Conservation (phyloP, 495 filamentous ascomycete species). For the Podospora appendiculata region DNA sequence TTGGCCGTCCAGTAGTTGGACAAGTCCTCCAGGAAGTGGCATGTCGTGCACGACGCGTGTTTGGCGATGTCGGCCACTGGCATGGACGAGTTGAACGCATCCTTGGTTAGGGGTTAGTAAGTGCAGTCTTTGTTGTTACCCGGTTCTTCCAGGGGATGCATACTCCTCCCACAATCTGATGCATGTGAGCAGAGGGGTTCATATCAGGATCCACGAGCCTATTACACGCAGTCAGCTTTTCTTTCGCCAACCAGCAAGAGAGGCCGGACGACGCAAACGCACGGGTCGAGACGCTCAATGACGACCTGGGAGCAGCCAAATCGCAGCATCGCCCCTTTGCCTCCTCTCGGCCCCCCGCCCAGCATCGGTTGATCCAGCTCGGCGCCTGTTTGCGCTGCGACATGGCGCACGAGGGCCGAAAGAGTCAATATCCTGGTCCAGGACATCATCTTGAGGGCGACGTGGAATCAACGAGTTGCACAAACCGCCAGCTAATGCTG, state of each 20-base stretch:
- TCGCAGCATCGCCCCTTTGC: constrained; percentile 13
- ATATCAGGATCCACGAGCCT: constrained; percentile 16
- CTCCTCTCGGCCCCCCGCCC: constrained; percentile 1
- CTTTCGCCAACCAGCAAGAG: background rate
- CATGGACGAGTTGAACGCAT: constrained; percentile 13
- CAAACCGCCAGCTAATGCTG: too few species aligned
- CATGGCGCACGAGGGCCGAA: constrained; percentile 3
- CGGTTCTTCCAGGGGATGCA: background rate
- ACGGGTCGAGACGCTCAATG: constrained; percentile 24
- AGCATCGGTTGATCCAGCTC: constrained; percentile 10
- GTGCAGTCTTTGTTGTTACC: background rate
- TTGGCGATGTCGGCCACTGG: constrained; percentile 11
- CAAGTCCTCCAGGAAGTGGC: constrained; percentile 16
- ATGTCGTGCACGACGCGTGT: constrained; percentile 15
- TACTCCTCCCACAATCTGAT: constrained; percentile 21
- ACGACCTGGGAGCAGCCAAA: constrained; percentile 21
- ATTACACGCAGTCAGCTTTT: background rate
- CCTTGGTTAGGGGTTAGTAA: background rate
- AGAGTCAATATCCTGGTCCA: constrained; percentile 3
- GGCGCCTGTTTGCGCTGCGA: background rate
- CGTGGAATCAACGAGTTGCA: too few species aligned
- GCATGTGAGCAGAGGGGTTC: constrained; percentile 20
- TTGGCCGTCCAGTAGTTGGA: constrained; percentile 32
- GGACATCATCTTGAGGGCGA: constrained; percentile 3
- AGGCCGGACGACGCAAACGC: background rate